These are phyloP conservation scores for Vigna hirtella DNA, from an alignment of 306 rosid species.

Conservation along the genomic window DNA sequence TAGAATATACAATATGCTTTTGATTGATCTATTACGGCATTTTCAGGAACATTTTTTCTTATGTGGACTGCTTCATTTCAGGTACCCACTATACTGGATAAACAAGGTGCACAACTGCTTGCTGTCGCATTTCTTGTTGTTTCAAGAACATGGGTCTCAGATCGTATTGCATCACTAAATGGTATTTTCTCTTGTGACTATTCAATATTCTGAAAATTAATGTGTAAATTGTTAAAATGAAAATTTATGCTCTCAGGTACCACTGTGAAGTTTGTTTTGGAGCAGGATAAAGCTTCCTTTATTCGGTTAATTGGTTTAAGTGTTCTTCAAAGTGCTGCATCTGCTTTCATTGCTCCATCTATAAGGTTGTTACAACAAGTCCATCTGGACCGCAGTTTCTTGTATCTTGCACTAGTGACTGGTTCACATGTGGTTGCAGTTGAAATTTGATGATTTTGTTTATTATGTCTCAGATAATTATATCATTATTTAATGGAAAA, in stretches of 20 bases:
- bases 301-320: slow-evolving; percentile 81
- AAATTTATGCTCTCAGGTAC: slow-evolving; percentile 67
- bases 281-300: slow-evolving; percentile 93
- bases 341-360: slow-evolving; percentile 93
- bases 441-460: slow-evolving; percentile 27
- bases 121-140: slow-evolving; percentile 93
- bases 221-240: slow-evolving; percentile 42
- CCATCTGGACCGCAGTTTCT: slow-evolving; percentile 15
- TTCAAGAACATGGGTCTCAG: slow-evolving; percentile 96
- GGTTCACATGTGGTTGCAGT: slow-evolving; percentile 4
- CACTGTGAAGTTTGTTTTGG: slow-evolving; percentile 90
- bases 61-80: slow-evolving; percentile 51
- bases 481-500: slow-evolving; percentile 29
- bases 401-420: slow-evolving; percentile 21
- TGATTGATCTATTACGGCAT: slow-evolving; percentile 21
- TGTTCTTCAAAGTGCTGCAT: slow-evolving; percentile 90
- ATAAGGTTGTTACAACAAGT: slow-evolving; percentile 60
- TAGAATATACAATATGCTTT: not conserved
- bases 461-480: slow-evolving; percentile 7
- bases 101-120: slow-evolving; percentile 93
- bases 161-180: slow-evolving; percentile 93
- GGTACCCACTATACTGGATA: slow-evolving; percentile 91
- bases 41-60: slow-evolving; percentile 28
- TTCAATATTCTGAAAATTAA: slow-evolving; percentile 18
- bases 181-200: slow-evolving; percentile 56